Evolutionary conservation across 2,329 filamentous ascomycete genomes (phyloP).

Genomic region (Pseudocercospora vitis): DNA sequence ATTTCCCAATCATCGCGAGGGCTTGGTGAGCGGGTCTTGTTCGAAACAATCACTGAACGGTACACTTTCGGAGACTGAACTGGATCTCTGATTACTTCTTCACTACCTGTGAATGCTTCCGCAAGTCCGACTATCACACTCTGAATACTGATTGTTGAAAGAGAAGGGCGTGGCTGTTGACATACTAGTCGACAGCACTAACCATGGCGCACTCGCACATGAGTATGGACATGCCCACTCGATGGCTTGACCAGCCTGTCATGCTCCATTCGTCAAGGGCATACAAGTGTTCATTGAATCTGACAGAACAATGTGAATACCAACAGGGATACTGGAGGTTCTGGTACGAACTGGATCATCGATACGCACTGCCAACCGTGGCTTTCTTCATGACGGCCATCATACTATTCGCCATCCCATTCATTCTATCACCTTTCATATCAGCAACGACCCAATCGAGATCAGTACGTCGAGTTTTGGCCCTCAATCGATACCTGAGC

Average conservation of each 20-base stretch:
- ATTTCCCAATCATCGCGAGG: no score
- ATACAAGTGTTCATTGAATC: conserved; percentile 35
- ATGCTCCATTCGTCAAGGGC: conserved; percentile 43
- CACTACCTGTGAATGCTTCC: not conserved
- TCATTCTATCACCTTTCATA: conserved; percentile 38
- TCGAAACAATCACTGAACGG: no score
- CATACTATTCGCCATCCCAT: conserved; percentile 48
- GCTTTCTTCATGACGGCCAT: conserved; percentile 54
- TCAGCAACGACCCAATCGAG: conserved; percentile 6
- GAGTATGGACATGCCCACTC: conserved; percentile 16
- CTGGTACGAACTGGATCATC: conserved; percentile 57
- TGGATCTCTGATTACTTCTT: no score
- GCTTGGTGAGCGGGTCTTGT: no score
- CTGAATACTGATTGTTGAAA: no score
- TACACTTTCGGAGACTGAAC: no score
- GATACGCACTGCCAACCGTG: conserved; percentile 53
- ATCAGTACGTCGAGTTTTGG: conserved; percentile 33
- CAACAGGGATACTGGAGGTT: conserved; percentile 51
- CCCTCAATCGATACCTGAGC: conserved; percentile 42
- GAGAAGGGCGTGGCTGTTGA: no score
- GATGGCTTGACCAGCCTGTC: conserved; percentile 46
- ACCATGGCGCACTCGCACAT: conserved; percentile 12
- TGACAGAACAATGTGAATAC: conserved; percentile 48
- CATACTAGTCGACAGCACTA: not conserved
- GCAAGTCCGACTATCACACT: not conserved